These are phyloP conservation scores for Rheum nobile DNA, from an alignment of 148 eudicot species.

Conservation along the genomic window DNA sequence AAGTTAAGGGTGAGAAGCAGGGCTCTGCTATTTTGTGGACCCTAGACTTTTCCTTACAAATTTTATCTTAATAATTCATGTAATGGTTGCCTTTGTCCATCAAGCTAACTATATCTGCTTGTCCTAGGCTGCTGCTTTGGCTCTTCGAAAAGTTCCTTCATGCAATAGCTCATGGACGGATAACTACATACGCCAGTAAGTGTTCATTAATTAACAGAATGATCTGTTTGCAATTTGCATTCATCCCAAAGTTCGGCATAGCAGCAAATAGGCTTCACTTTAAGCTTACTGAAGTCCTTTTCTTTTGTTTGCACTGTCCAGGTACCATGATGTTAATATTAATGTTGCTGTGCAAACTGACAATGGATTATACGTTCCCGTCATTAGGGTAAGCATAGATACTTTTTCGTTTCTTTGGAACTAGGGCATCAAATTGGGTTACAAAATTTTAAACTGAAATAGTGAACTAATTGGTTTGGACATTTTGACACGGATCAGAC, in stretches of 20 bases:
- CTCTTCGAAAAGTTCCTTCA: constrained; percentile 85
- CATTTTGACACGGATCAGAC: background rate
- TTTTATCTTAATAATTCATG: background rate
- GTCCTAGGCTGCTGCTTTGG: constrained; percentile 94
- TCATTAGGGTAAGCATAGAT: constrained; percentile 45
- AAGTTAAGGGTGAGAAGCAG: background rate
- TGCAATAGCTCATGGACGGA: constrained; percentile 97
- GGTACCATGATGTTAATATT: constrained; percentile 76
- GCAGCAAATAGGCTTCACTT: background rate
- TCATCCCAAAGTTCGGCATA: background rate
- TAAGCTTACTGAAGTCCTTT: background rate
- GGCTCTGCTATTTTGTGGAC: background rate
- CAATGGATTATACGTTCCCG: constrained; percentile 83
- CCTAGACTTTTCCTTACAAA: background rate
- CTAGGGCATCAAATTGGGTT: background rate
- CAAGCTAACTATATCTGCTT: background rate
- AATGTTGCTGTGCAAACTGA: constrained; percentile 96
- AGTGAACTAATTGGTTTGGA: constrained; percentile 15
- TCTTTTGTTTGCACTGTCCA: constrained; percentile 15
- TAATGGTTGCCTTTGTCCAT: background rate
- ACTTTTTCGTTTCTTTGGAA: constrained; percentile 9
- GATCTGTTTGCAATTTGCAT: background rate
- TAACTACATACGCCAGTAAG: constrained; percentile 91
- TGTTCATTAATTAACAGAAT: background rate
- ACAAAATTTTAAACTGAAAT: constrained; percentile 61